Conservation (phyloP, 2,329 filamentous ascomycete genomes). For the Talaromyces sp. region DNA sequence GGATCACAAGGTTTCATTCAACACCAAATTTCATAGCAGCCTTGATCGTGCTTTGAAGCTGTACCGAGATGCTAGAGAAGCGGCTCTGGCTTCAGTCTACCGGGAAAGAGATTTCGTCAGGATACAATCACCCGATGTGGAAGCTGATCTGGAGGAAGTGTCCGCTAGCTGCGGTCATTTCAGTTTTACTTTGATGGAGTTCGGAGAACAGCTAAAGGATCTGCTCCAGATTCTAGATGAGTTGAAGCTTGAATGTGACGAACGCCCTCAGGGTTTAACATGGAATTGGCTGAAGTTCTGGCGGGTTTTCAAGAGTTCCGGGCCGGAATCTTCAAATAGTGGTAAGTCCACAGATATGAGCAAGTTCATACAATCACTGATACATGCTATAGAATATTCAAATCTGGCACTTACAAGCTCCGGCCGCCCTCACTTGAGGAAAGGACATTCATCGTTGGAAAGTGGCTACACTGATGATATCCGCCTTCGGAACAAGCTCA, state of each 20-base stretch:
- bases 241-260: constrained; percentile 65
- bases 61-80: constrained; percentile 71
- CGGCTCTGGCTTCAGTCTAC: constrained; percentile 77
- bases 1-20: constrained; percentile 67
- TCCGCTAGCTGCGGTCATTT: constrained; percentile 98
- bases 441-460: constrained; percentile 10
- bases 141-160: constrained; percentile 94
- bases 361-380: background rate
- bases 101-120: constrained; percentile 70
- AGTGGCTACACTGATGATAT: constrained; percentile 10
- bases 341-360: constrained; percentile 21
- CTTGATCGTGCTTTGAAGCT: constrained; percentile 75
- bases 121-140: constrained; percentile 66
- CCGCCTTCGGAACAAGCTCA: constrained; percentile 29
- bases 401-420: constrained; percentile 3
- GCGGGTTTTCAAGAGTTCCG: constrained; percentile 38
- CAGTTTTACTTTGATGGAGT: constrained; percentile 83
- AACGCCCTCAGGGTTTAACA: constrained; percentile 58
- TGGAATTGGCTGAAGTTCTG: constrained; percentile 91
- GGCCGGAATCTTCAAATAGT: constrained; percentile 27
- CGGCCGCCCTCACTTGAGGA: background rate
- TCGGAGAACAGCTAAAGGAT: constrained; percentile 81
- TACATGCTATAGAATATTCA: background rate
- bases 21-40: constrained; percentile 76
- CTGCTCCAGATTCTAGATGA: constrained; percentile 84